phyloP scores from a whole-genome alignment of 176 grass and related monocot genomes.

The Leersia perrieri region DNA sequence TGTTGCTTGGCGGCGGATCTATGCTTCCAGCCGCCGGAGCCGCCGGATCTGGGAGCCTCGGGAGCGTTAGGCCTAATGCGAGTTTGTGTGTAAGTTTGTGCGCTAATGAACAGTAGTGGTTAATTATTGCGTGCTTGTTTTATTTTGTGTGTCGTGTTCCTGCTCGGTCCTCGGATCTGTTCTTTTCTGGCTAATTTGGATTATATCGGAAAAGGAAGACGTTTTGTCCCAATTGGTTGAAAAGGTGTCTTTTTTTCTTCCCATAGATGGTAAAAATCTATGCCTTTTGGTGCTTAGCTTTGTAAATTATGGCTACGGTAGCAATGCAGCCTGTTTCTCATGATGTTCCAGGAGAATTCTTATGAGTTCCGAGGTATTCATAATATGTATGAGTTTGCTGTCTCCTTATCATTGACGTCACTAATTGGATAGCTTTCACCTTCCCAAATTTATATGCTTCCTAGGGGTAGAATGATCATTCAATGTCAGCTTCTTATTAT shows the following conservation, averaged over 20 bases:
- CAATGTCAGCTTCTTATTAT: background rate
- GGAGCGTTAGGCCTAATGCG: constrained; percentile 1
- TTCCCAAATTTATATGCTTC: background rate
- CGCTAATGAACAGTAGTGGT: background rate
- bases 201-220: background rate
- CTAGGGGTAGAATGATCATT: background rate
- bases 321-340: constrained; percentile 14
- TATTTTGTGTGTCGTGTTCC: background rate
- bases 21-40: constrained; percentile 7
- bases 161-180: constrained; percentile 21
- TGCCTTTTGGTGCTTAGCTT: background rate
- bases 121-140: background rate
- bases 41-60: constrained; percentile 32
- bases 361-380: background rate
- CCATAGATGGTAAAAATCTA: background rate
- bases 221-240: background rate
- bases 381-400: background rate
- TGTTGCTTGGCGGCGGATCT: constrained; percentile 29
- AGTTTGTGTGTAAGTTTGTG: constrained; percentile 1
- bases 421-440: background rate
- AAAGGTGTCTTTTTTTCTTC: background rate
- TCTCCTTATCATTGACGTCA: background rate
- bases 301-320: background rate
- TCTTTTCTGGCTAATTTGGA: constrained; percentile 22
- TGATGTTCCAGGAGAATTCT: background rate